Evolutionary conservation across 202 grass and related monocot genomes (phyloP).

Genomic region (Panicum hallii): DNA sequence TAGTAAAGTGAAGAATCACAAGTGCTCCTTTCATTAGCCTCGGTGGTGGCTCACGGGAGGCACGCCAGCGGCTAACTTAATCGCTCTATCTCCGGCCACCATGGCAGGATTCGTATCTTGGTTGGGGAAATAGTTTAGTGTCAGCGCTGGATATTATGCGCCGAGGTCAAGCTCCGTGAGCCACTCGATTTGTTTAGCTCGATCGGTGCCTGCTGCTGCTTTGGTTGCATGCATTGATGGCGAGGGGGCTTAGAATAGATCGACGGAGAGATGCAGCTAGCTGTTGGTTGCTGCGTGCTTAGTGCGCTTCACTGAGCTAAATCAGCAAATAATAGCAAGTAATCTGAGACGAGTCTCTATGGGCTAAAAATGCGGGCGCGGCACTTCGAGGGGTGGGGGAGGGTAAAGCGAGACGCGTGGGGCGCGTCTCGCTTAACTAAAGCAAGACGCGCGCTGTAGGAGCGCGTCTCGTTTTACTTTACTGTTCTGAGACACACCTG

Average conservation of each 20-base stretch:
- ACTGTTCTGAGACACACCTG: no score
- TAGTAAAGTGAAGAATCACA: conserved; percentile 1
- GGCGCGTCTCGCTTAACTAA: no score
- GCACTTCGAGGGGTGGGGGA: no score
- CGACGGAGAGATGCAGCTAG: neutral
- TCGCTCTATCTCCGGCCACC: neutral
- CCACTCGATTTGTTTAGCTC: neutral
- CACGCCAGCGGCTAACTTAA: conserved; percentile 8
- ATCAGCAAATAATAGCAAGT: no score
- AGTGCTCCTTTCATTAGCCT: conserved; percentile 30
- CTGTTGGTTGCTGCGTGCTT: no score
- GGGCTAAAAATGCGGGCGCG: no score
- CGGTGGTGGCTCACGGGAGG: conserved; percentile 9
- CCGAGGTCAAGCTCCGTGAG: neutral
- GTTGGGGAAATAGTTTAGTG: neutral
- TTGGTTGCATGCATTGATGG: conserved; percentile 30
- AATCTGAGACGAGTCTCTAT: no score
- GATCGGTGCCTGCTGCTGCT: neutral
- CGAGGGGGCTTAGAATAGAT: neutral
- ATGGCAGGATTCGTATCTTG: conserved; percentile 13
- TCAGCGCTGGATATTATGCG: neutral
- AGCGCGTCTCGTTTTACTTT: no score
- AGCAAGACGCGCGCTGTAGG: no score
- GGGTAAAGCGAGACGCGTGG: no score
- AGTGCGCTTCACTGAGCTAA: no score